These are phyloP conservation scores for Colletotrichum orbiculare DNA, from an alignment of 2,329 filamentous ascomycete species.

Conservation along the genomic window DNA sequence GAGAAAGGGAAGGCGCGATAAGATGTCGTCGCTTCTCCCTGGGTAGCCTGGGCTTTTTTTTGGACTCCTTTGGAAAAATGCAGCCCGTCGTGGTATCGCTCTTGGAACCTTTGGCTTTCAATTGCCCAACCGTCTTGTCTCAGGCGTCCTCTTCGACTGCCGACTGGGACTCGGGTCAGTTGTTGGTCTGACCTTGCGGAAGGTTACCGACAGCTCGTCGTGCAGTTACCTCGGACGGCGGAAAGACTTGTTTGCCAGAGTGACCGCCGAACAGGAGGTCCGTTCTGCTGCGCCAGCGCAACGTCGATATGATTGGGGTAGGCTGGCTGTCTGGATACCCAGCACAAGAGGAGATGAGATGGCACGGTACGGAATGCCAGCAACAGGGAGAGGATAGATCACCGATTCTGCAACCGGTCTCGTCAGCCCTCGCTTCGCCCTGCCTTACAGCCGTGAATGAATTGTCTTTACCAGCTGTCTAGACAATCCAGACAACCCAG, in stretches of 20 bases:
- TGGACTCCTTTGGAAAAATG: too few relatives aligned
- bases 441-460: constrained; percentile 1
- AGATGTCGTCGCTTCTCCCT: too few relatives aligned
- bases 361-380: constrained; percentile 4
- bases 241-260: neutral
- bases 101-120: too few relatives aligned
- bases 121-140: too few relatives aligned
- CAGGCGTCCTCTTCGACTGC: too few relatives aligned
- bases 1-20: too few relatives aligned
- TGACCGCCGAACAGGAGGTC: constrained; percentile 7
- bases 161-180: too few relatives aligned
- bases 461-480: neutral
- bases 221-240: neutral
- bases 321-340: neutral
- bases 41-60: too few relatives aligned
- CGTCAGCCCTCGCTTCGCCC: constrained; percentile 15
- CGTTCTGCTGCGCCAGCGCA: constrained; percentile 18
- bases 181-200: too few relatives aligned
- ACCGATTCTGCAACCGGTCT: constrained; percentile 14
- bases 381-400: constrained; percentile 4
- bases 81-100: too few relatives aligned
- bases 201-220: too few relatives aligned
- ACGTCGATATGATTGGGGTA: neutral
- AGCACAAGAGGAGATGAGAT: constrained; percentile 2
- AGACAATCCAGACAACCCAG: neutral